phyloP scores from a whole-genome alignment of 345 rosid species.

The Salix arbutifolia region DNA sequence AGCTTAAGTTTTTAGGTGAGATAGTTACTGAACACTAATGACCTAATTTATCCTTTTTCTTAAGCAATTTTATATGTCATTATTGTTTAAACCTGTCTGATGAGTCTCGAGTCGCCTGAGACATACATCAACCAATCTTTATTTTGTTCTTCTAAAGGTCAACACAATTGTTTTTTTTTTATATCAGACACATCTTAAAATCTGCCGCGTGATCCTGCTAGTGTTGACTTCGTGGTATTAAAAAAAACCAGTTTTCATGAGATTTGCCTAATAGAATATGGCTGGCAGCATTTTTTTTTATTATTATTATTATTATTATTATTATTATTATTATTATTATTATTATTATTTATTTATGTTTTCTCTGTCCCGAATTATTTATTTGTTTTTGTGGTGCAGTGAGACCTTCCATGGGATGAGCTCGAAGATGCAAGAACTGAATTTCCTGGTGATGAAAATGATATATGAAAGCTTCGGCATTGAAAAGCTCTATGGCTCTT shows the following conservation, averaged over 20 bases:
- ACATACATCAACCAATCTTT: not conserved
- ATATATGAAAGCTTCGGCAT: conserved; percentile 38
- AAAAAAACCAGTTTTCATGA: not conserved
- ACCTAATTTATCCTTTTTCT: too few relatives aligned
- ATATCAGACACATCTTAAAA: not conserved
- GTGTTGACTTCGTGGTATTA: not conserved
- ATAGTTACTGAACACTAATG: too few relatives aligned
- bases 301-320: not conserved
- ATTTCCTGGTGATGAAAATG: conserved; percentile 35
- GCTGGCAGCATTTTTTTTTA: not conserved
- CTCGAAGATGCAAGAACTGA: conserved; percentile 38
- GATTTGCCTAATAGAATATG: not conserved
- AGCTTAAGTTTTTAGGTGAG: too few relatives aligned
- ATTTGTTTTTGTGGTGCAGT: not conserved
- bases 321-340: not conserved
- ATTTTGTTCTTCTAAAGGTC: not conserved
- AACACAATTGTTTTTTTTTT: not conserved
- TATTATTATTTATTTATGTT: too few relatives aligned
- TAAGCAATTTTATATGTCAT: too few relatives aligned
- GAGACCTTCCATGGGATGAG: conserved; percentile 27
- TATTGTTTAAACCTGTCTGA: too few relatives aligned
- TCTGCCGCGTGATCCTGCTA: not conserved
- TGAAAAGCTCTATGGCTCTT: conserved; percentile 20
- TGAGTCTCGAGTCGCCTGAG: too few relatives aligned
- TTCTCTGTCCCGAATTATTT: not conserved